Evolutionary conservation across 257 asterid genomes (phyloP).

Genomic region (Linderniella brevidens): DNA sequence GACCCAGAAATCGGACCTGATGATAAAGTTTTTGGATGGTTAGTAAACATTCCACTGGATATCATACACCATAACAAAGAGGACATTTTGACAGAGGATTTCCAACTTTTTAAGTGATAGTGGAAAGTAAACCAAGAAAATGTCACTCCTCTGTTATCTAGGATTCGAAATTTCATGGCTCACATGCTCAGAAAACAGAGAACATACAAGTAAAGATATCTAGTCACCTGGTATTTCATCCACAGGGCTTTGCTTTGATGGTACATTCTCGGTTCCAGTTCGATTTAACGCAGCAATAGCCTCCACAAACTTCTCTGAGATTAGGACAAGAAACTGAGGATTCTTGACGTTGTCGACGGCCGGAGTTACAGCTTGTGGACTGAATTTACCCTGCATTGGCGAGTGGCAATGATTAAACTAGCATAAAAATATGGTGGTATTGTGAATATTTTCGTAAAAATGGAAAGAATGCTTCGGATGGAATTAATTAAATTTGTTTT

Average conservation of each 20-base stretch:
- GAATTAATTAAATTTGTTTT: no score
- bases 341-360: conserved; percentile 54
- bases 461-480: no score
- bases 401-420: conserved; percentile 14
- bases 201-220: background rate
- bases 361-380: conserved; percentile 49
- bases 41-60: no score
- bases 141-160: conserved; percentile 47
- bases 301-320: conserved; percentile 67
- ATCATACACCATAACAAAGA: no score
- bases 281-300: conserved; percentile 58
- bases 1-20: conserved; percentile 47
- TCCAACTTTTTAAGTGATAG: conserved; percentile 71
- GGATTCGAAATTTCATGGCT: background rate
- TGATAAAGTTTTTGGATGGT: conserved; percentile 58
- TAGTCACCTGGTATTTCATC: conserved; percentile 18
- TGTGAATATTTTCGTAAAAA: background rate
- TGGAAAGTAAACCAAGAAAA: conserved; percentile 75
- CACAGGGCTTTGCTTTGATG: conserved; percentile 45
- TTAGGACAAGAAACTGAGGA: conserved; percentile 76
- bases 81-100: no score
- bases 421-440: conserved; percentile 4
- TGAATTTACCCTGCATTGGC: conserved; percentile 53
- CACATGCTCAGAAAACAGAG: background rate
- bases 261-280: conserved; percentile 40